Conservation (phyloP, 1,139 yeast species). For the Scheffersomyces illinoinensis region DNA sequence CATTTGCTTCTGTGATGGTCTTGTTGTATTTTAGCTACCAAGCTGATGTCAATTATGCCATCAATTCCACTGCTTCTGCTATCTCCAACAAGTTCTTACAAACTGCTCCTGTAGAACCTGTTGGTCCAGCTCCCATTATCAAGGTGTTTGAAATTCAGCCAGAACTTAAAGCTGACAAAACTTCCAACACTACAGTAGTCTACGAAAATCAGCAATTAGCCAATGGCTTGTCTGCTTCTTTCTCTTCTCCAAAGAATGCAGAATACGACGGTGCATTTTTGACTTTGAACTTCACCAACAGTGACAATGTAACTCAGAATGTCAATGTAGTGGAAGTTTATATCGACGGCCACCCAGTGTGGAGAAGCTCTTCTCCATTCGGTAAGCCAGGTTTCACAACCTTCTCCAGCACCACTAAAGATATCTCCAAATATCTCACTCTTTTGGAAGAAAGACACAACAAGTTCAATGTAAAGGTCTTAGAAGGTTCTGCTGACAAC, state of each 20-base stretch:
- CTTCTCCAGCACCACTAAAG: not conserved
- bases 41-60: not conserved
- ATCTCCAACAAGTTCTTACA: not conserved
- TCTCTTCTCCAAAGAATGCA: conserved; percentile 1
- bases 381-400: not conserved
- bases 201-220: conserved; percentile 1
- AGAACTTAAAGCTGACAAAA: not conserved
- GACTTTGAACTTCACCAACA: conserved; percentile 6
- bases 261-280: conserved; percentile 6
- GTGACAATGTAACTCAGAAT: not conserved
- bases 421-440: conserved; percentile 4
- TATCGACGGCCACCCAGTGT: conserved; percentile 7
- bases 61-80: not conserved
- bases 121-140: not conserved
- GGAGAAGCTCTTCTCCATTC: conserved; percentile 3
- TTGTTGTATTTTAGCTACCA: not conserved
- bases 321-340: conserved; percentile 6
- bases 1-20: not conserved
- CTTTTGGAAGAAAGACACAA: conserved; percentile 1
- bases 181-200: not conserved
- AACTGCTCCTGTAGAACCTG: not conserved
- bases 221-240: conserved; percentile 3
- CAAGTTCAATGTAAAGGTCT: not conserved
- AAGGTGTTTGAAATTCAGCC: not conserved
- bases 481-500: conserved; percentile 5